Base-by-base conservation (phyloP, 495 filamentous ascomycete species). In the Lophium mytilinum region DNA sequence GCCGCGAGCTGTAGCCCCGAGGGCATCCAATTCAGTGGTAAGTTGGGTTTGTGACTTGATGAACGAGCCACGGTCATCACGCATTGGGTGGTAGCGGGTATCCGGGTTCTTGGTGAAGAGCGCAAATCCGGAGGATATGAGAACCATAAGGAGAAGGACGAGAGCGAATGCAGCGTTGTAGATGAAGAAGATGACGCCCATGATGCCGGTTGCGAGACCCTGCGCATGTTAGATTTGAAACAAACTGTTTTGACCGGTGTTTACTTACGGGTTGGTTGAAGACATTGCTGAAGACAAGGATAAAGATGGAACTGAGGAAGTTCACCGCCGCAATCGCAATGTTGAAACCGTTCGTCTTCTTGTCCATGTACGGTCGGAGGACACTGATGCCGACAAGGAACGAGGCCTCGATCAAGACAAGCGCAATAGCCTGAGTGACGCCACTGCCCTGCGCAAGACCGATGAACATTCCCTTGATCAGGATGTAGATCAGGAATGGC, bases 341-440 rank as follows among this genome's bases (percentile, higher is more conserved):
- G 75, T 97, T 97, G 80, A 94, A 95, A 49, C 84, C 82, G 69
- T 98, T 98, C 57, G 92, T 96, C 74, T 90, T 93, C 81, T 96
- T 97, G 77, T 98, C 93, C 93, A 98, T 97, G 84, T 90, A 98
- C 7, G 93, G 93, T 40, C 89, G 84, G 63, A 96, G 74, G 43
- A 95, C 82, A 59, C 82, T 86, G 36, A 89, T 83, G 33, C 69
- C 81, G 64, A 97, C 85, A 60, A 98, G 77, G 64, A 88, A 84
- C 30, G 66, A 81, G 0, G 87, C 86, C 74, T 98, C 93, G 57
- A 97, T 84, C 40, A 98, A 71, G 47, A 97, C 78, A 57, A 96
- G 73, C 1, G 85, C 88, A 46, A 97, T 79, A 8, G 92, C 90
- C 68, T 96, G 92, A 18, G 84, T 82, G 11, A 80, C 82, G n/a